Evolutionary conservation across 345 rosid genomes (phyloP), one percentile per base, ranked within the genome.

Genomic region (Sisymbrium irio): DNA sequence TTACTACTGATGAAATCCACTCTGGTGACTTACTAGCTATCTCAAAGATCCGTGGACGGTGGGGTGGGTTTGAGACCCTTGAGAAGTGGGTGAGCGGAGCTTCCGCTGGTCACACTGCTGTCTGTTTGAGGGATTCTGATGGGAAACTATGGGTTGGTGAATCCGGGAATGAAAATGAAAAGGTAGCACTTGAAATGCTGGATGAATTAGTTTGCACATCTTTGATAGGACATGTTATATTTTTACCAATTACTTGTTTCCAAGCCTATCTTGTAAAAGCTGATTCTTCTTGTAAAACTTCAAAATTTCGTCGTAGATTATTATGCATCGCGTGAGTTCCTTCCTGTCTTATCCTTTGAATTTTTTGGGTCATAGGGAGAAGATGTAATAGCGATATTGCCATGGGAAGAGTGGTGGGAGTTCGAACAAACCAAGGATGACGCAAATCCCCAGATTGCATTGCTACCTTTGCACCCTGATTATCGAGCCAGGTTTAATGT

Each of bases 331-430:
- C 55, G n/a, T 63, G 13, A 62, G 5, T 30, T 19, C 0, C 39
- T 18, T 5, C 17, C 8, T 62, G 54, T 63, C 56, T 73, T 63
- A 9, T 50, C 44, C 19, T 49, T 68, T 20, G 56, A 58, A 67
- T 25, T 14, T 53, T n/a, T 41, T 62, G 50, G 67, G 17, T 72
- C 66, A 42, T 69, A 92, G 99, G 98, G 99, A 74, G 91, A 90
- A 83, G 96, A 92, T 82, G 71, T 92, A 36, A 78, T 92, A 78
- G 92, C 96, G 13, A 30, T 92, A 62, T 19, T 92, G 62, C 90
- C 98, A 28, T 96, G 99, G 99, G 99, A 92, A 27, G 96, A 96
- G 79, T 92, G 99, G 99, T 96, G 98, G 99, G 94, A 96, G 32
- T 92, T 89, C 75, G 99, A 96, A 83, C 87, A 82, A 71, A 92